Percentiles rank a stretch among this genome's conserved stretches.
phyloP scores from a whole-genome alignment of 768 basidiomycete genomes.

The Podaxis pistillaris region DNA sequence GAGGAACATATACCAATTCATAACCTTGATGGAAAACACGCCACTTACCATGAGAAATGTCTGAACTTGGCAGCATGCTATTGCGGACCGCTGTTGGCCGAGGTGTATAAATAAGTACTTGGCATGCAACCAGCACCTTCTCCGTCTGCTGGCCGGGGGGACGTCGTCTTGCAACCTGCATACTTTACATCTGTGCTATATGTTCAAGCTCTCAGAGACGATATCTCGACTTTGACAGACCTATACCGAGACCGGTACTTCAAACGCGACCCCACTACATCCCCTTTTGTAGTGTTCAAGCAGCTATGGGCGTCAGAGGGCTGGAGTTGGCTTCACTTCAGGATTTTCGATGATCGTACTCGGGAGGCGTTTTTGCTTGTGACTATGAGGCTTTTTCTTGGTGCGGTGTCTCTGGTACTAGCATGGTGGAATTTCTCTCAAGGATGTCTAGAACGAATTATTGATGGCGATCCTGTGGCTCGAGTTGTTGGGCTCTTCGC shows the following conservation, averaged over 20 bases:
- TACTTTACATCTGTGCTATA: constrained; percentile 81
- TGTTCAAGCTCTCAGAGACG: constrained; percentile 60
- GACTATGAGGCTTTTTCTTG: constrained; percentile 62
- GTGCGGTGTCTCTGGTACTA: constrained; percentile 34
- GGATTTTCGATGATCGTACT: constrained; percentile 64
- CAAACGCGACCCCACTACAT: constrained; percentile 24
- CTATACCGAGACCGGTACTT: constrained; percentile 51
- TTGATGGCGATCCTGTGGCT: constrained; percentile 47
- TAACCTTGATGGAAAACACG: not conserved
- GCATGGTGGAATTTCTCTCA: not conserved
- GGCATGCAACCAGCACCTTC: constrained; percentile 52
- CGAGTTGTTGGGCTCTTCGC: constrained; percentile 65
- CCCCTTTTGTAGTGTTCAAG: constrained; percentile 73
- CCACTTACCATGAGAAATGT: not conserved
- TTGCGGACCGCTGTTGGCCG: not conserved
- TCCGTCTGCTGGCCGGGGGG: constrained; percentile 45
- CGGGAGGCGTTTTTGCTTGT: constrained; percentile 62
- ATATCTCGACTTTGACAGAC: constrained; percentile 55
- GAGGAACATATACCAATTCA: not conserved
- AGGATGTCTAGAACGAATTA: constrained; percentile 47
- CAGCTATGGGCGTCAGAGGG: constrained; percentile 61
- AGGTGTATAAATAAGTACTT: constrained; percentile 5
- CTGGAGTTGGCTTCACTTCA: constrained; percentile 78
- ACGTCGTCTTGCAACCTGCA: constrained; percentile 63
- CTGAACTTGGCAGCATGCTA: not conserved